Evolutionary conservation across 495 filamentous ascomycete genomes (phyloP).

Genomic region (Lophiostoma macrostomum): DNA sequence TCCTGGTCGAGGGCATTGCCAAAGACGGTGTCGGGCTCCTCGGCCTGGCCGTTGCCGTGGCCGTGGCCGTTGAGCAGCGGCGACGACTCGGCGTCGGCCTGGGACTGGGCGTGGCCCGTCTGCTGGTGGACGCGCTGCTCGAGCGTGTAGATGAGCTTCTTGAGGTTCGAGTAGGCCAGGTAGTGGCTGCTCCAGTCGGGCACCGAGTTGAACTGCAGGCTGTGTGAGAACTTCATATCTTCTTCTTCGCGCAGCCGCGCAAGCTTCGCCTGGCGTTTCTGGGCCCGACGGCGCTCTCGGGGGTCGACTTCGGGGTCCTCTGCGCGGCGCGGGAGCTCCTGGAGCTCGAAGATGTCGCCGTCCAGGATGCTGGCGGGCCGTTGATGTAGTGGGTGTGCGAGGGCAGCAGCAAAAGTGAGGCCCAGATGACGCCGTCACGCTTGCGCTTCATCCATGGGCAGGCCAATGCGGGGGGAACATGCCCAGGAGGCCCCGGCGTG

Average conservation of each 20-base stretch:
- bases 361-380: no score
- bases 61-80: conserved; percentile 68
- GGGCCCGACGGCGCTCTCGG: conserved; percentile 21
- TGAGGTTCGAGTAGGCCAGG: conserved; percentile 95
- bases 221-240: conserved; percentile 99
- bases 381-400: no score
- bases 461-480: no score
- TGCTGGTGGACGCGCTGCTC: conserved; percentile 71
- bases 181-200: conserved; percentile 98
- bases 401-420: no score
- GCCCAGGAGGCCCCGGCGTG: no score
- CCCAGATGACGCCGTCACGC: no score
- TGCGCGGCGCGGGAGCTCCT: conserved; percentile 17
- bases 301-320: not conserved
- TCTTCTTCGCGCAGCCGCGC: conserved; percentile 49
- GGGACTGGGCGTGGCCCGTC: conserved; percentile 57
- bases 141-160: conserved; percentile 97
- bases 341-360: conserved; percentile 26
- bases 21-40: conserved; percentile 76
- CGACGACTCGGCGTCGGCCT: conserved; percentile 78
- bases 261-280: conserved; percentile 42
- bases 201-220: conserved; percentile 98
- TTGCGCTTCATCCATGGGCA: no score
- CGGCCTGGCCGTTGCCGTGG: no score
- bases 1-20: conserved; percentile 78